These are phyloP conservation scores for Termitomyces sp. DNA, from an alignment of 768 basidiomycete genomes.

Conservation along the genomic window DNA sequence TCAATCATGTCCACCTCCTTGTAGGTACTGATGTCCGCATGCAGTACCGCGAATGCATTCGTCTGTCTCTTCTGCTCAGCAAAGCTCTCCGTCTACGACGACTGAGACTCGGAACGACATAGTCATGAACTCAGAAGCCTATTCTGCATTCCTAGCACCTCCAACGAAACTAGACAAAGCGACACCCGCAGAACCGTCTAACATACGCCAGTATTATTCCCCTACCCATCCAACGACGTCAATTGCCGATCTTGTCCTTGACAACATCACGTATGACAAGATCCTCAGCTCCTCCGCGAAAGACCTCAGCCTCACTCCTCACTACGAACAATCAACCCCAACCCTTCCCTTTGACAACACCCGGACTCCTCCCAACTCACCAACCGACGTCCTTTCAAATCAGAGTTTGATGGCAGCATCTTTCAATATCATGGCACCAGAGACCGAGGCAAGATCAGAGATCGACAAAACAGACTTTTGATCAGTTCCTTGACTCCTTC, in stretches of 20 bases:
- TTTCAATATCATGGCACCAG: constrained; percentile 11
- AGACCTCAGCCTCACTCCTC: constrained; percentile 9
- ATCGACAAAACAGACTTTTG: background rate
- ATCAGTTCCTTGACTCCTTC: background rate
- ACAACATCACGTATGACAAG: constrained; percentile 22
- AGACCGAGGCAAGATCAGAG: background rate
- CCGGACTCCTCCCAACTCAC: constrained; percentile 21
- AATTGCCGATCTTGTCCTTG: constrained; percentile 17
- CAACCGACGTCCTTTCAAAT: background rate
- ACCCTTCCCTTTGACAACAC: constrained; percentile 10
- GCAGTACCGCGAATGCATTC: background rate
- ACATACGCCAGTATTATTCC: background rate
- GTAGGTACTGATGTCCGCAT: background rate
- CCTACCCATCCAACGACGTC: constrained; percentile 11
- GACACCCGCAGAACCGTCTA: background rate
- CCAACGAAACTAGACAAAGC: background rate
- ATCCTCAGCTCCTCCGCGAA: constrained; percentile 21
- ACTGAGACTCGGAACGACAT: constrained; percentile 5
- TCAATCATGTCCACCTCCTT: background rate
- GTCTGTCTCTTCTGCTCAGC: background rate
- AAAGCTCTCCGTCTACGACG: constrained; percentile 16
- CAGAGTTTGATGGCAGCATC: constrained; percentile 13
- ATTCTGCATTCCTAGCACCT: constrained; percentile 6
- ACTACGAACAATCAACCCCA: background rate
- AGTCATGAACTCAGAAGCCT: constrained; percentile 11